These are phyloP conservation scores for Fomes fomentarius DNA, from an alignment of 1,284 basidiomycete species.

Conservation along the genomic window DNA sequence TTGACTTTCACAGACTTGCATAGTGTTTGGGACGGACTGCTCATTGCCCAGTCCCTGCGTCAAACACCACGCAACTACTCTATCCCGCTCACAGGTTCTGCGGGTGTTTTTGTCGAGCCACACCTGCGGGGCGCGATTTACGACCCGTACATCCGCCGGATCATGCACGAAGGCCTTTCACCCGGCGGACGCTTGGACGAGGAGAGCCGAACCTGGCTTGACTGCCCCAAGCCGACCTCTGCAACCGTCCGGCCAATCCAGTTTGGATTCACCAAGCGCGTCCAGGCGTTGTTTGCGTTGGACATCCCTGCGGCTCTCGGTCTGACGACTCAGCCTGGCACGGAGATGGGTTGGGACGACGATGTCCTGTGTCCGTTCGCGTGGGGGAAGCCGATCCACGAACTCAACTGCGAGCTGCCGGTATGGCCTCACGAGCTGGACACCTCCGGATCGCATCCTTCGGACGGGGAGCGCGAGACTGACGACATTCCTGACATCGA, in stretches of 20 bases:
- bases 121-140: constrained; percentile 83
- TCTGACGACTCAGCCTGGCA: constrained; percentile 18
- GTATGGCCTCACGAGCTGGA: constrained; percentile 78
- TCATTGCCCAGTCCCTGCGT: constrained; percentile 83
- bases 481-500: constrained; percentile 9
- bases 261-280: constrained; percentile 14
- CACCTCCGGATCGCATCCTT: constrained; percentile 15
- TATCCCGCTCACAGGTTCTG: constrained; percentile 50
- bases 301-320: constrained; percentile 15
- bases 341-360: constrained; percentile 47
- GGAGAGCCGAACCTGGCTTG: constrained; percentile 64
- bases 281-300: constrained; percentile 19
- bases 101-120: constrained; percentile 63
- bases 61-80: constrained; percentile 78
- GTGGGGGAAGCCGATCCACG: constrained; percentile 73
- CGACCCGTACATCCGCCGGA: constrained; percentile 85
- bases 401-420: constrained; percentile 69
- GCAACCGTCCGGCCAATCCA: background rate
- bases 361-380: constrained; percentile 75
- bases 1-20: constrained; percentile 64
- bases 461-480: constrained; percentile 14
- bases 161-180: constrained; percentile 83
- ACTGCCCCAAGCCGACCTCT: constrained; percentile 52
- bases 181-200: constrained; percentile 56
- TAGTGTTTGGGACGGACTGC: constrained; percentile 82